Percentiles rank a stretch among this genome's conserved stretches.
phyloP scores from a whole-genome alignment of 805 yeast genomes.

The Yarrowia divulgata region DNA sequence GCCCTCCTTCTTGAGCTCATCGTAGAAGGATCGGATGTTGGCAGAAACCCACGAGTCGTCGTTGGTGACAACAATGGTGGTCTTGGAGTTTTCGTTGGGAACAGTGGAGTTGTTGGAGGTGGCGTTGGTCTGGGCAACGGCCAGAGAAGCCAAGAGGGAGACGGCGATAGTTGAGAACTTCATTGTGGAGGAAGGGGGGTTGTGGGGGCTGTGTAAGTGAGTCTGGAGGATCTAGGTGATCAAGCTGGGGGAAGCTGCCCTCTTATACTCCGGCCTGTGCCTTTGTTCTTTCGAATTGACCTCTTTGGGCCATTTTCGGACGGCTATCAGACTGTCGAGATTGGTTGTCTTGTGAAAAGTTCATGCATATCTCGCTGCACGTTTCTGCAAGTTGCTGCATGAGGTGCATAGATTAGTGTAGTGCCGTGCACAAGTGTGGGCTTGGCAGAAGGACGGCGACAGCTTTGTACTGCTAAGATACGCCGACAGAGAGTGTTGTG shows the following conservation, averaged over 20 bases:
- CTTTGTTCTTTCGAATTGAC: neutral
- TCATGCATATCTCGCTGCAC: neutral
- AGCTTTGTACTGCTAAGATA: too few species aligned
- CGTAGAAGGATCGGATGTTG: constrained; percentile 63
- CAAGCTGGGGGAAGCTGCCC: too few species aligned
- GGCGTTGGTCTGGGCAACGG: constrained; percentile 29
- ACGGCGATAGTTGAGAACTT: constrained; percentile 13
- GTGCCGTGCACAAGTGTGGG: constrained; percentile 26
- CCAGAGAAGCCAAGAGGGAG: constrained; percentile 11
- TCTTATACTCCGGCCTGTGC: neutral
- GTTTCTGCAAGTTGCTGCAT: constrained; percentile 16
- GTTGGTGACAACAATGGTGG: constrained; percentile 58
- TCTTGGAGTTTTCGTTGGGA: constrained; percentile 23
- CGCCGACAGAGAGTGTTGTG: too few species aligned
- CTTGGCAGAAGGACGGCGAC: too few species aligned
- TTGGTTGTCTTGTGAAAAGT: too few species aligned
- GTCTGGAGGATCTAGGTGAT: neutral
- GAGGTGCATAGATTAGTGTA: constrained; percentile 23
- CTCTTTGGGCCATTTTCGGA: neutral
- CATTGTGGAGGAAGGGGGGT: constrained; percentile 1
- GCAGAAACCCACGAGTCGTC: constrained; percentile 67
- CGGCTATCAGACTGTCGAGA: neutral
- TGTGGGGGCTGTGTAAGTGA: too few species aligned
- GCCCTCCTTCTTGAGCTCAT: constrained; percentile 56
- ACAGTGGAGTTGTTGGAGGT: constrained; percentile 3